A percentile compares a stretch with the other conserved stretches of the same genome.
Evolutionary conservation across 2,329 filamentous ascomycete genomes (phyloP).

Genomic region (Aspergillus niger): DNA sequence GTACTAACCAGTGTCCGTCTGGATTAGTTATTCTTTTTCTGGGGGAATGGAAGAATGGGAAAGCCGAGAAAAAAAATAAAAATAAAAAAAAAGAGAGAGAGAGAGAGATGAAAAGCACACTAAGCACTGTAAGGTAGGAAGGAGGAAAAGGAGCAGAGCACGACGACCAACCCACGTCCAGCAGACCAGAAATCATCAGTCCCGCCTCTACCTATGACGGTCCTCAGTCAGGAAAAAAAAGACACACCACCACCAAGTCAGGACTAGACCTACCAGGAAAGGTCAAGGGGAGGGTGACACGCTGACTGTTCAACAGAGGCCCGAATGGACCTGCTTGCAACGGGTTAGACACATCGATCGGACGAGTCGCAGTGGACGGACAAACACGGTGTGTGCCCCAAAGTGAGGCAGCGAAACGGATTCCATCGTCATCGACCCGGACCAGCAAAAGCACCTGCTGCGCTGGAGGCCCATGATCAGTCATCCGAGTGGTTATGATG

Average conservation of each 20-base stretch:
- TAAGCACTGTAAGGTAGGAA: neutral
- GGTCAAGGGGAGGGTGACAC: conserved; percentile 13
- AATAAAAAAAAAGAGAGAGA: neutral
- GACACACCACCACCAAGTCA: neutral
- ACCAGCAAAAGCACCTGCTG: conserved; percentile 20
- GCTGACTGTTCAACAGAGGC: conserved; percentile 14
- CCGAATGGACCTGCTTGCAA: conserved; percentile 6
- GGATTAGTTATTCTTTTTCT: neutral
- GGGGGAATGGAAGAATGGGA: conserved; percentile 3
- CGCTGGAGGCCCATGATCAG: conserved; percentile 14
- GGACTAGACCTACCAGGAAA: neutral
- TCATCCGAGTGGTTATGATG: conserved; percentile 14
- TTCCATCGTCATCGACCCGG: conserved; percentile 27
- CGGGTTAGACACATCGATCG: conserved; percentile 9
- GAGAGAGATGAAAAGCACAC: neutral
- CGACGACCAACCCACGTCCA: neutral
- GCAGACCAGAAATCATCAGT: neutral
- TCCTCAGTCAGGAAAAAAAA: neutral
- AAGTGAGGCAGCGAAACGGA: conserved; percentile 46
- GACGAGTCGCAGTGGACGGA: conserved; percentile 11
- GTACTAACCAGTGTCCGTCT: neutral
- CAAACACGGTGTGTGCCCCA: conserved; percentile 18
- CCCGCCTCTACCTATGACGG: neutral
- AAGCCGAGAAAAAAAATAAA: neutral
- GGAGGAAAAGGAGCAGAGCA: neutral